A percentile compares a stretch with the other conserved stretches of the same genome.
Evolutionary conservation across 139 green algal species (phyloP).

Genomic region (Microglena sp.): DNA sequence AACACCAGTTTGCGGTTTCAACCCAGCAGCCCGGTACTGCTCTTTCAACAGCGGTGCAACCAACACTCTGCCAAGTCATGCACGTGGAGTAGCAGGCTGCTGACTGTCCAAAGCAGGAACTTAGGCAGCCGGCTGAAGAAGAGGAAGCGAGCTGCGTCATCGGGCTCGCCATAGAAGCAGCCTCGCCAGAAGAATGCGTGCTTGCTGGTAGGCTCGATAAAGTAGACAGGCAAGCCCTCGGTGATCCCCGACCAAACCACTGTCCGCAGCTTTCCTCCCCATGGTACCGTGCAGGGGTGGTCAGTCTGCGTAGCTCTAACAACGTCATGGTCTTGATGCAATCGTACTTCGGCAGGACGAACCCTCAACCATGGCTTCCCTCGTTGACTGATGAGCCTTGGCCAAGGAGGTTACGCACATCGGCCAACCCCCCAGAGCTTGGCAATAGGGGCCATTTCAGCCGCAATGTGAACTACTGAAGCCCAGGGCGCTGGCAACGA

Average conservation of each 20-base stretch:
- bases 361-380: too few species aligned
- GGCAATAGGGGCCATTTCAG: slow-evolving; percentile 97
- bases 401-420: slow-evolving; percentile 88
- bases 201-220: slow-evolving; percentile 8
- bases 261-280: slow-evolving; percentile 12
- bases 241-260: slow-evolving; percentile 32
- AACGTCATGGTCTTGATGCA: slow-evolving; percentile 64
- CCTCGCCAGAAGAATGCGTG: slow-evolving; percentile 22
- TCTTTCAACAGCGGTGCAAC: slow-evolving; percentile 72
- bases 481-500: slow-evolving; percentile 10
- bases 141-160: slow-evolving; percentile 35
- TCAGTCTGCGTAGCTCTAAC: background rate
- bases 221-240: slow-evolving; percentile 36
- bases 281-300: background rate
- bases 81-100: slow-evolving; percentile 49
- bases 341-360: slow-evolving; percentile 95
- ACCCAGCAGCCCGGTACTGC: slow-evolving; percentile 40
- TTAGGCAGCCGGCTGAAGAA: slow-evolving; percentile 63
- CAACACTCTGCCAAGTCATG: slow-evolving; percentile 88
- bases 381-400: slow-evolving; percentile 72
- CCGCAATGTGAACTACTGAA: slow-evolving; percentile 88
- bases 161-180: slow-evolving; percentile 22
- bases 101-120: slow-evolving; percentile 45
- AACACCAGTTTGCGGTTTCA: slow-evolving; percentile 26
- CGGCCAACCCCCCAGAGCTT: slow-evolving; percentile 88